phyloP scores from a whole-genome alignment of 352 stramenopile genomes.

The Pythium plurisporium region DNA sequence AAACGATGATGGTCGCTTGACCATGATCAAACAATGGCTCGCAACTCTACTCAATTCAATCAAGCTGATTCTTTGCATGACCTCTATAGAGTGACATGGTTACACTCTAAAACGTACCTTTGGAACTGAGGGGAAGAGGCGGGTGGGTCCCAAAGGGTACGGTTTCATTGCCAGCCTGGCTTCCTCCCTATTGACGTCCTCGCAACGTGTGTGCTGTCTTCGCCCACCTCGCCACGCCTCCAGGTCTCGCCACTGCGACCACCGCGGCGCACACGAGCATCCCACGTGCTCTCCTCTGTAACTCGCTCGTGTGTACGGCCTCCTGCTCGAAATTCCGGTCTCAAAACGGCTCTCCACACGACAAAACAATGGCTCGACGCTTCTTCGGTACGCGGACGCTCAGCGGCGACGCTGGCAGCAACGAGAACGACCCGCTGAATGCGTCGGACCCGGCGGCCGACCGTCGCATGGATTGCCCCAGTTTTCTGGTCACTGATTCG shows the following conservation, averaged over 20 bases:
- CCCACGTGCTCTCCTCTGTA: neutral
- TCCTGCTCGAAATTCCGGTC: neutral
- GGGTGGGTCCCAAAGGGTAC: neutral
- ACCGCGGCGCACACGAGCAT: neutral
- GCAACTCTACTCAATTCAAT: no score
- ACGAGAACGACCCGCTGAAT: slow-evolving; percentile 17
- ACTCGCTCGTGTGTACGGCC: neutral
- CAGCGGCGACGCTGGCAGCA: neutral
- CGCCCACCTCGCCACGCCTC: no score
- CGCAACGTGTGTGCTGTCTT: no score
- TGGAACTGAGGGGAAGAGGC: no score
- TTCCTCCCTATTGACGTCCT: neutral
- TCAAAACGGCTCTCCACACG: neutral
- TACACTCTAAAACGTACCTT: no score
- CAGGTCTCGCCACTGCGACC: no score
- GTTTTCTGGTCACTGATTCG: slow-evolving; percentile 21
- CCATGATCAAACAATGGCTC: no score
- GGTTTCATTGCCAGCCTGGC: neutral
- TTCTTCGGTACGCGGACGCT: slow-evolving; percentile 1
- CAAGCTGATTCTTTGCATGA: no score
- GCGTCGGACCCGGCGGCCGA: neutral
- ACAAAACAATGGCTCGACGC: slow-evolving; percentile 7
- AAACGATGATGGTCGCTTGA: no score
- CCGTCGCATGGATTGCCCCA: slow-evolving; percentile 14
- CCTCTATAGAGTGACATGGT: no score